A percentile compares a stretch with the other conserved stretches of the same genome.
Evolutionary conservation across 2,329 filamentous ascomycete species (phyloP).

Genomic region (Arachnopeziza araneosa): DNA sequence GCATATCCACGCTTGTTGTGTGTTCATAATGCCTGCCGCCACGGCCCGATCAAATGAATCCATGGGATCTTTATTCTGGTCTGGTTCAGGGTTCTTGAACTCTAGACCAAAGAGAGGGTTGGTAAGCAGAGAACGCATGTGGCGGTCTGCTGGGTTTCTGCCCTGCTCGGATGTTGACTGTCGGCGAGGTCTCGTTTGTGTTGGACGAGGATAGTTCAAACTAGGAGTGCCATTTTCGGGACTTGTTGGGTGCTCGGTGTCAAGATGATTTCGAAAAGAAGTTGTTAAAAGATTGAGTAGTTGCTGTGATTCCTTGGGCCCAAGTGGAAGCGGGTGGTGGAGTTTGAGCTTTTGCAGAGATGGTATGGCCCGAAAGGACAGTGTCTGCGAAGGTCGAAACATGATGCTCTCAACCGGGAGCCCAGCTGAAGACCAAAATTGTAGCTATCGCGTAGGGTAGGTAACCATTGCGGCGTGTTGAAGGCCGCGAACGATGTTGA

Average conservation of each 20-base stretch:
- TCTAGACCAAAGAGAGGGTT: constrained; percentile 40
- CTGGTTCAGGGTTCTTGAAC: background rate
- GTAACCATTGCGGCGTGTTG: background rate
- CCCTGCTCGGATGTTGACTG: constrained; percentile 4
- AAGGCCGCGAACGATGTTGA: too few relatives aligned
- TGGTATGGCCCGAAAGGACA: constrained; percentile 43
- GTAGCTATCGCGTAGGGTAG: background rate
- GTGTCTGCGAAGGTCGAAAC: constrained; percentile 47
- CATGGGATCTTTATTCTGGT: constrained; percentile 21
- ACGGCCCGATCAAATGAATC: constrained; percentile 28
- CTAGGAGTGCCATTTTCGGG: background rate
- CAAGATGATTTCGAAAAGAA: constrained; percentile 58
- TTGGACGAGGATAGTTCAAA: background rate
- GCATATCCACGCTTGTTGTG: constrained; percentile 21
- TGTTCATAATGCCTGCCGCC: constrained; percentile 27
- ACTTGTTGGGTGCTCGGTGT: constrained; percentile 43
- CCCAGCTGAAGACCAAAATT: background rate
- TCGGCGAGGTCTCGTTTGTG: background rate
- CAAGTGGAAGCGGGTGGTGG: constrained; percentile 45
- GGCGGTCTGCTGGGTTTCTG: constrained; percentile 35
- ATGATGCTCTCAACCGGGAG: constrained; percentile 13
- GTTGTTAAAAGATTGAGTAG: constrained; percentile 54
- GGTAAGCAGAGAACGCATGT: constrained; percentile 44
- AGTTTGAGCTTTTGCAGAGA: constrained; percentile 40
- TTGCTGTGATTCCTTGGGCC: constrained; percentile 50